Percentiles rank a stretch among this genome's conserved stretches.
Evolutionary conservation across 2,329 filamentous ascomycete species (phyloP).

Genomic region (Alternaria ethzedia): DNA sequence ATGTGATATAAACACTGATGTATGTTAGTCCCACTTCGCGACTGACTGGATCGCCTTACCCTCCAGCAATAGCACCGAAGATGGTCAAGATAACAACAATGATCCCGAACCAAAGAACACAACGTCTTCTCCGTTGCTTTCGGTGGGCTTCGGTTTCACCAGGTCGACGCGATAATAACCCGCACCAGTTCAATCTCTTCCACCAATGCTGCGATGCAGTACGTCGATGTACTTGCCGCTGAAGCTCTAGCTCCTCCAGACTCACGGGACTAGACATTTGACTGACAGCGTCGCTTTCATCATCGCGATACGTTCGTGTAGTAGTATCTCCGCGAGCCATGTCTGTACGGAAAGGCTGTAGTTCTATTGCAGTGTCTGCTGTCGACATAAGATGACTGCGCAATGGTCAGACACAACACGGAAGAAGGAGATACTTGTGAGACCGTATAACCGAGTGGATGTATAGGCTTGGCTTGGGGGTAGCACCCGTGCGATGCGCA

Average conservation of each 20-base stretch:
- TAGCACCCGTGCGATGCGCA: not conserved
- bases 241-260: conserved; percentile 5
- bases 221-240: conserved; percentile 12
- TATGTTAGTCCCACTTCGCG: conserved; percentile 6
- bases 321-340: not conserved
- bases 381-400: not conserved
- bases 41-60: conserved; percentile 13
- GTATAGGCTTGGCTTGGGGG: not conserved
- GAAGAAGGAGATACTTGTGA: not conserved
- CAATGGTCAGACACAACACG: not conserved
- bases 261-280: conserved; percentile 5
- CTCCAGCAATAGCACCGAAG: conserved; percentile 25
- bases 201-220: conserved; percentile 4
- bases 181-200: not conserved
- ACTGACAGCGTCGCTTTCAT: conserved; percentile 16
- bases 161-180: conserved; percentile 1
- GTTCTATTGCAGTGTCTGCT: conserved; percentile 7
- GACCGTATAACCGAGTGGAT: not conserved
- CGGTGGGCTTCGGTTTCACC: not conserved
- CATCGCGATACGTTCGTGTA: conserved; percentile 13
- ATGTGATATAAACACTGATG: conserved; percentile 30
- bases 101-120: conserved; percentile 12
- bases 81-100: conserved; percentile 13
- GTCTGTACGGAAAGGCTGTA: conserved; percentile 4
- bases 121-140: conserved; percentile 5